These are phyloP conservation scores for Geranium brycei DNA, from an alignment of 345 rosid species.

Conservation along the genomic window DNA sequence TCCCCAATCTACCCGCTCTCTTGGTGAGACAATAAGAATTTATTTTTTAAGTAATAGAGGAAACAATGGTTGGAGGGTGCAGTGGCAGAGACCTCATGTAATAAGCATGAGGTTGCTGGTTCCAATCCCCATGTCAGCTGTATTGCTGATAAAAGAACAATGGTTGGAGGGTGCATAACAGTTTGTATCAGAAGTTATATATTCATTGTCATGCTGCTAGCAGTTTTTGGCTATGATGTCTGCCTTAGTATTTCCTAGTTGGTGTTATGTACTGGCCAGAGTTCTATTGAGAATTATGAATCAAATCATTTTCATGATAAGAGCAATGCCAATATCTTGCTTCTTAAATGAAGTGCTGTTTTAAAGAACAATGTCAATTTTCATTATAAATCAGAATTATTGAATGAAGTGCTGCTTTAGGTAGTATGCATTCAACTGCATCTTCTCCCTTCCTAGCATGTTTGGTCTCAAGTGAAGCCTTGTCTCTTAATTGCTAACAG, in stretches of 20 bases:
- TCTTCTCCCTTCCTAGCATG: too few species aligned
- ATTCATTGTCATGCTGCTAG: background rate
- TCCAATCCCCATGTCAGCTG: too few species aligned
- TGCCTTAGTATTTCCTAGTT: background rate
- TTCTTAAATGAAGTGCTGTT: too few species aligned
- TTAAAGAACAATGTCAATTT: too few species aligned
- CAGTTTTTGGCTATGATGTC: background rate
- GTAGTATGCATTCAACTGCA: background rate
- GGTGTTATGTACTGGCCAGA: background rate
- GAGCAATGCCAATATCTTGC: background rate
- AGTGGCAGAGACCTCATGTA: too few species aligned
- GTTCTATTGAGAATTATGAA: background rate
- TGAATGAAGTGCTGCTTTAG: too few species aligned
- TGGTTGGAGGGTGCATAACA: background rate
- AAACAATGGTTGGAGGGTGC: background rate
- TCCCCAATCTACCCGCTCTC: too few species aligned
- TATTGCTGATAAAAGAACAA: too few species aligned
- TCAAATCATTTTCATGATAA: background rate
- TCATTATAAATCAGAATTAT: too few species aligned
- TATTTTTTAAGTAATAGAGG: background rate
- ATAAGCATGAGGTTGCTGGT: too few species aligned
- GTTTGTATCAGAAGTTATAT: background rate
- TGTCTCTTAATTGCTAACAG: background rate
- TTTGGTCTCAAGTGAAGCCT: too few species aligned
- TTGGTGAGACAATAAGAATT: too few species aligned